Conservation (phyloP, 169 alveolate species). For the Theileria equi region DNA sequence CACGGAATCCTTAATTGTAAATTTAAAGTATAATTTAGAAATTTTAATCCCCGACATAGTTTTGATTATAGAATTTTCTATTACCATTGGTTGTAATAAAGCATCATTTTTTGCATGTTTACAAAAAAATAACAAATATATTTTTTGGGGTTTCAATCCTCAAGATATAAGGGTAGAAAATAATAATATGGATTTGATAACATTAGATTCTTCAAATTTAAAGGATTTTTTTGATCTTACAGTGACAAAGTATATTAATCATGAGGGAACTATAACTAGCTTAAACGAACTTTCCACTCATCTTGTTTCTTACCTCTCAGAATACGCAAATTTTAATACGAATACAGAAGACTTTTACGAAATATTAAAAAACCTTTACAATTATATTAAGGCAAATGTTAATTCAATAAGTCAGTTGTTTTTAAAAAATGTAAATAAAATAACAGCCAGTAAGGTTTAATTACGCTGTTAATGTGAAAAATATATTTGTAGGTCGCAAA, state of each 20-base stretch:
- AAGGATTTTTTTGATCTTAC: too few relatives aligned
- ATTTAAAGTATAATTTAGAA: background rate
- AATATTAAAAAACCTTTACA: background rate
- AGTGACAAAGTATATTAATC: too few relatives aligned
- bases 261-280: too few relatives aligned
- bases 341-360: constrained; percentile 7
- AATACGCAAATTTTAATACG: too few relatives aligned
- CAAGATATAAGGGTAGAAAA: too few relatives aligned
- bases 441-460: background rate
- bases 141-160: background rate
- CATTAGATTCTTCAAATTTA: too few relatives aligned
- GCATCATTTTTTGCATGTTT: background rate
- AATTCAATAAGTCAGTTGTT: too few relatives aligned
- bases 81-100: background rate
- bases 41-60: background rate
- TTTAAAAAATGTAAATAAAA: background rate
- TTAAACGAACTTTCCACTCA: too few relatives aligned
- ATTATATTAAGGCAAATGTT: background rate
- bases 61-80: background rate
- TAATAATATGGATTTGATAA: too few relatives aligned
- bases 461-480: background rate
- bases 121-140: background rate
- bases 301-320: too few relatives aligned
- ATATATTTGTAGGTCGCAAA: constrained; percentile 33
- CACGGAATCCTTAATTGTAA: background rate